Conservation (phyloP, 345 rosid species). For the Linum usitatissimum region DNA sequence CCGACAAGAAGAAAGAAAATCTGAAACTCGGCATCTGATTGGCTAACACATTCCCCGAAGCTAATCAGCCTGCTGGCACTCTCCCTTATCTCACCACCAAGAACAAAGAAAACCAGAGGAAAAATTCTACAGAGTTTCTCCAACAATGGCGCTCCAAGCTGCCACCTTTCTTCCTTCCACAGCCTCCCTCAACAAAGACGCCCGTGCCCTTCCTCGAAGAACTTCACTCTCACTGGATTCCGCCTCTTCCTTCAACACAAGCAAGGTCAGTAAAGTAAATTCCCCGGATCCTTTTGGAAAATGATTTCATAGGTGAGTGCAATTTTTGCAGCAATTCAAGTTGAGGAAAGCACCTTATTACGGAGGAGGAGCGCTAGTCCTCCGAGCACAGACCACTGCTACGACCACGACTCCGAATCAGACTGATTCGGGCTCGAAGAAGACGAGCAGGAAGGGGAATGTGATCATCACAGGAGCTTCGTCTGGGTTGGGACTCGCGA, state of each 20-base stretch:
- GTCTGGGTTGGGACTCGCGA: slow-evolving; percentile 73
- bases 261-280: slow-evolving; percentile 35
- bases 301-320: no score
- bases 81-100: no score
- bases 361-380: slow-evolving; percentile 36
- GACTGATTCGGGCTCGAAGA: slow-evolving; percentile 46
- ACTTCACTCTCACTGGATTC: slow-evolving; percentile 54
- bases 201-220: slow-evolving; percentile 42
- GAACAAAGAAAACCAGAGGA: background rate
- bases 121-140: background rate
- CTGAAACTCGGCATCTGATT: no score
- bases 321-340: background rate
- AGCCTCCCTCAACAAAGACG: slow-evolving; percentile 50
- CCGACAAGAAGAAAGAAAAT: no score
- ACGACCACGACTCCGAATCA: slow-evolving; percentile 38
- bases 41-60: no score
- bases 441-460: slow-evolving; percentile 62
- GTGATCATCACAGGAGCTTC: slow-evolving; percentile 79
- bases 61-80: no score
- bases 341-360: background rate
- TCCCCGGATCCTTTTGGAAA: slow-evolving; percentile 1
- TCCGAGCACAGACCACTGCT: slow-evolving; percentile 52
- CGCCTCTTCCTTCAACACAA: slow-evolving; percentile 41
- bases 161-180: slow-evolving; percentile 61
- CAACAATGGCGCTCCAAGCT: slow-evolving; percentile 62